Conservation (phyloP, 2,329 filamentous ascomycete species). For the Phyllosticta capitalensis region DNA sequence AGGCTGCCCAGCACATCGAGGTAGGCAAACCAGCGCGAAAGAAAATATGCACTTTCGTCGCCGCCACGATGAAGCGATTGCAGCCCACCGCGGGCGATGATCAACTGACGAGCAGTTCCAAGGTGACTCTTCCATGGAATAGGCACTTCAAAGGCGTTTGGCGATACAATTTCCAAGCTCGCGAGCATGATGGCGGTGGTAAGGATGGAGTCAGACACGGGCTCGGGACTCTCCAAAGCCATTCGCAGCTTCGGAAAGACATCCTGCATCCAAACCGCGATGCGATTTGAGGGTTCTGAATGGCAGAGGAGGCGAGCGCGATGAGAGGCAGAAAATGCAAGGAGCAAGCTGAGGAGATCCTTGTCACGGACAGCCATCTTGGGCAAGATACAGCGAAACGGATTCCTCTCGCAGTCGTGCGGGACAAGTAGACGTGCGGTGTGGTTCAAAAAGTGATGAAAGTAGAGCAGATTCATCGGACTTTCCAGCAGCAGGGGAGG, state of each 20-base stretch:
- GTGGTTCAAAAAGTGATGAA: constrained; percentile 68
- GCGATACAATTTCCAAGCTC: constrained; percentile 74
- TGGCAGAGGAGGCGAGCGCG: constrained; percentile 65
- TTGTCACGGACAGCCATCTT: constrained; percentile 59
- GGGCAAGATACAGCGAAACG: constrained; percentile 52
- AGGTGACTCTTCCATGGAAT: constrained; percentile 77
- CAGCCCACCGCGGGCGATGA: constrained; percentile 54
- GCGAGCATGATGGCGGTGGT: constrained; percentile 79
- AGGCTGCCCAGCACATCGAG: constrained; percentile 70
- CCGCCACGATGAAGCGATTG: constrained; percentile 36
- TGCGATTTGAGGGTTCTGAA: constrained; percentile 64
- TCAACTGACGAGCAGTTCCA: constrained; percentile 64
- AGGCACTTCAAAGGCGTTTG: constrained; percentile 68
- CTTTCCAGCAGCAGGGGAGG: constrained; percentile 54
- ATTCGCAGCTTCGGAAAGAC: constrained; percentile 65
- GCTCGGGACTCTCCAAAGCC: constrained; percentile 52
- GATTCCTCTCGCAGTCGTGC: constrained; percentile 52
- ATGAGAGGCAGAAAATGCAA: constrained; percentile 79
- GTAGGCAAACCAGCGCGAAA: constrained; percentile 76
- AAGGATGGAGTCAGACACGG: constrained; percentile 62
- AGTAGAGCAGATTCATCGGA: constrained; percentile 71
- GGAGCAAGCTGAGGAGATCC: constrained; percentile 64
- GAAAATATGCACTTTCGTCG: constrained; percentile 59
- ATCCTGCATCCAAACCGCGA: constrained; percentile 70
- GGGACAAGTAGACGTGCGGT: constrained; percentile 59